Conservation (phyloP, 305 asterid genomes). For the Fraxinus sp. region DNA sequence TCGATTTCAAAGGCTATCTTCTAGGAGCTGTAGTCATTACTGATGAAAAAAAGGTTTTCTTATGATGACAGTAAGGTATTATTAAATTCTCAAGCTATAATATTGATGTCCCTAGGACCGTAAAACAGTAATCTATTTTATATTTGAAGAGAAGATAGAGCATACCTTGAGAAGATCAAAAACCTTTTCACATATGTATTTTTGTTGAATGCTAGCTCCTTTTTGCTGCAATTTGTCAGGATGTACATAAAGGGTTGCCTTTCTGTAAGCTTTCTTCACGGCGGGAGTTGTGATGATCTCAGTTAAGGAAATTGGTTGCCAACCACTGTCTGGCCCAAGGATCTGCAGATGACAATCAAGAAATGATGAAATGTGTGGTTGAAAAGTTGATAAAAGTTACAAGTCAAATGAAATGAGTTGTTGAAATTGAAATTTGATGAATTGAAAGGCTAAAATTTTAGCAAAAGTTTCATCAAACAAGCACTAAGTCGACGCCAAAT, state of each 20-base stretch:
- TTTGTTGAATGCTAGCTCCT: constrained; percentile 86
- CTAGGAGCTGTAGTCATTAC: not conserved
- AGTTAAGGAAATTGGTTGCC: not conserved
- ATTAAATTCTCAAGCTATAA: not conserved
- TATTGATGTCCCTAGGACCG: constrained; percentile 5
- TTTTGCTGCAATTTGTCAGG: constrained; percentile 96
- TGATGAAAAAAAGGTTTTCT: not conserved
- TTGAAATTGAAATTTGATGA: too few species aligned
- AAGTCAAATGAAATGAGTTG: not conserved
- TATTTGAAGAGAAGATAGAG: not conserved
- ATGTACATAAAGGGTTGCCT: constrained; percentile 90
- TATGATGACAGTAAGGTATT: not conserved
- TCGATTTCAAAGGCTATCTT: not conserved
- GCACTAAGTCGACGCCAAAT: not conserved
- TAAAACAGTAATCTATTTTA: not conserved
- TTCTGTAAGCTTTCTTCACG: constrained; percentile 86
- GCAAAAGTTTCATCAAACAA: not conserved
- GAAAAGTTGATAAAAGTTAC: too few species aligned
- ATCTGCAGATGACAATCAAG: too few species aligned
- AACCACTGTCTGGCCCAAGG: too few species aligned
- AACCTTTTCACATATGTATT: constrained; percentile 86
- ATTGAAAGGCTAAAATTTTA: too few species aligned
- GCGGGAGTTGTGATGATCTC: constrained; percentile 76
- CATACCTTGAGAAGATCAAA: constrained; percentile 90
- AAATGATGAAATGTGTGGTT: too few species aligned